Evolutionary conservation across 2,329 filamentous ascomycete genomes (phyloP).

Genomic region (Zasmidium cellare): DNA sequence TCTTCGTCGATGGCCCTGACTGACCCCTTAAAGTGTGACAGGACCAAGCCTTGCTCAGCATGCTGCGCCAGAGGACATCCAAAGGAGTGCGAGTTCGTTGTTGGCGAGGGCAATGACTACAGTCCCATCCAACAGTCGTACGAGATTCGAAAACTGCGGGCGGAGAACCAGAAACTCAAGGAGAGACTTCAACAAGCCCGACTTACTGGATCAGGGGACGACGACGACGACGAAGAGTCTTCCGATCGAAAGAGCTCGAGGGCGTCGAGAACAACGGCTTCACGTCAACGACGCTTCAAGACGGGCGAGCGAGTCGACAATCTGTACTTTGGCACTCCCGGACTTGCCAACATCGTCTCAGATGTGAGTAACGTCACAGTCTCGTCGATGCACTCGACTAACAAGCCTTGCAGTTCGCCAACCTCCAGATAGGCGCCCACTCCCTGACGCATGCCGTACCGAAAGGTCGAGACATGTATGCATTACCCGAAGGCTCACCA

Average conservation of each 20-base stretch:
- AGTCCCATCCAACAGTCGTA: constrained; percentile 49
- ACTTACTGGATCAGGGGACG: constrained; percentile 36
- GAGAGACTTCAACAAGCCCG: constrained; percentile 39
- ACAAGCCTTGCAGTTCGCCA: constrained; percentile 40
- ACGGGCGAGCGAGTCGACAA: constrained; percentile 44
- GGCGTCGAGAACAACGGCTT: constrained; percentile 23
- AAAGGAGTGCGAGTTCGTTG: constrained; percentile 48
- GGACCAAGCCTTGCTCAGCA: constrained; percentile 51
- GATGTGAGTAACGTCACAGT: constrained; percentile 42
- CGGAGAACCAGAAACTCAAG: constrained; percentile 47
- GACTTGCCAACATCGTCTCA: constrained; percentile 47
- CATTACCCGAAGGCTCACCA: constrained; percentile 30
- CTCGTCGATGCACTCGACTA: constrained; percentile 5
- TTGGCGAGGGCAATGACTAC: constrained; percentile 48
- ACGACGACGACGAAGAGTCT: constrained; percentile 37
- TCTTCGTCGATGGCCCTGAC: constrained; percentile 2
- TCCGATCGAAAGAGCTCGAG: constrained; percentile 27
- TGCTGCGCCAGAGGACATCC: constrained; percentile 50
- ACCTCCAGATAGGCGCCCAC: constrained; percentile 40
- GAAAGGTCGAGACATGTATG: constrained; percentile 42
- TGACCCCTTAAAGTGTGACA: constrained; percentile 44
- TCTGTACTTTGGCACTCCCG: constrained; percentile 53
- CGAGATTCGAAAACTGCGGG: constrained; percentile 48
- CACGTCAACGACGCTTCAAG: constrained; percentile 37
- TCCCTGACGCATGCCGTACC: constrained; percentile 46